Percentiles rank a stretch among this genome's conserved stretches.
Conservation (phyloP, 495 filamentous ascomycete genomes). For the Penicillium ucsense region DNA sequence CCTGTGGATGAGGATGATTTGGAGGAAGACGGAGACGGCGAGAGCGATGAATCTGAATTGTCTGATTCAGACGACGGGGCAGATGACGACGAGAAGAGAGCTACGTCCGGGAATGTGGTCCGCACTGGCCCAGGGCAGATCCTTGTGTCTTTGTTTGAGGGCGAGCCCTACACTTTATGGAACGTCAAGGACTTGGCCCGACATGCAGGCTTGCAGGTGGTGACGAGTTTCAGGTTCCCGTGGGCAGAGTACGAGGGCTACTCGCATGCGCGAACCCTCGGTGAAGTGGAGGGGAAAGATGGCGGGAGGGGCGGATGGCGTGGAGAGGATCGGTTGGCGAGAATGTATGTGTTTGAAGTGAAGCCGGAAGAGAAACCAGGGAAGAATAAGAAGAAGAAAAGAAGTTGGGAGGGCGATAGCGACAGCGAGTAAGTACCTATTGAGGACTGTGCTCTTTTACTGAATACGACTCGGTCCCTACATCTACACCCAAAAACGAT, state of each 20-base stretch:
- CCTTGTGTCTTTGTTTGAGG: conserved; percentile 82
- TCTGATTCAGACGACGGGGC: conserved; percentile 3
- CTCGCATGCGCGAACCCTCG: conserved; percentile 77
- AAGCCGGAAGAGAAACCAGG: conserved; percentile 40
- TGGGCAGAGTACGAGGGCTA: conserved; percentile 73
- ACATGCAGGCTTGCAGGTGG: conserved; percentile 65
- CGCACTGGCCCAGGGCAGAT: conserved; percentile 50
- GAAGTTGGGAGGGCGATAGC: conserved; percentile 35
- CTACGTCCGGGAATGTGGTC: conserved; percentile 11
- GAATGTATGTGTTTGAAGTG: conserved; percentile 70
- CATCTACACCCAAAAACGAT: no score
- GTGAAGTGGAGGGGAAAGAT: conserved; percentile 55
- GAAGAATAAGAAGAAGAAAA: conserved; percentile 27
- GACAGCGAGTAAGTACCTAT: conserved; percentile 20
- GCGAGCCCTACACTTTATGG: conserved; percentile 89
- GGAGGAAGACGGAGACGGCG: conserved; percentile 13
- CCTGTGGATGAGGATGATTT: conserved; percentile 17
- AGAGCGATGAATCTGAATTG: conserved; percentile 6
- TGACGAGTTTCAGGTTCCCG: conserved; percentile 69
- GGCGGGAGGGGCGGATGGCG: conserved; percentile 57
- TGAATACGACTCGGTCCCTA: no score
- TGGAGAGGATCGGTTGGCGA: conserved; percentile 64
- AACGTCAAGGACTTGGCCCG: conserved; percentile 80
- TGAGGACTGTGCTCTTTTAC: no score
- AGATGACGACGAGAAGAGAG: conserved; percentile 7